Evolutionary conservation across 371 early-diverging fungal species (phyloP).

Genomic region (Zancudomyces culisetae): DNA sequence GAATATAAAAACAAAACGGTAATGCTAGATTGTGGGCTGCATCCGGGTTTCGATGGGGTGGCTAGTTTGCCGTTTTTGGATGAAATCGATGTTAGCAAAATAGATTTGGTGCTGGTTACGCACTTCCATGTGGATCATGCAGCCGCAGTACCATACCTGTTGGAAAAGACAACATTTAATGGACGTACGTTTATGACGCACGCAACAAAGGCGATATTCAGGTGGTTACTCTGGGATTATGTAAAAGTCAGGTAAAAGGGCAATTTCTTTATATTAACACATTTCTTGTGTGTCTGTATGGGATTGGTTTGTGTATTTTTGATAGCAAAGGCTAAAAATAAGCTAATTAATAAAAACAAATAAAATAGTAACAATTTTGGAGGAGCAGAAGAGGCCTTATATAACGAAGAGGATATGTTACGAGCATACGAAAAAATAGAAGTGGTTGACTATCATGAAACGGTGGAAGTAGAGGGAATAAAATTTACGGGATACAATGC

Average conservation of each 20-base stretch:
- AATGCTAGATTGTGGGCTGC: conserved; percentile 98
- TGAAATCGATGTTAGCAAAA: conserved; percentile 79
- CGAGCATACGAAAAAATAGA: conserved; percentile 89
- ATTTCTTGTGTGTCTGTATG: too few relatives aligned
- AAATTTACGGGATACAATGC: conserved; percentile 96
- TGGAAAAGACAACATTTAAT: conserved; percentile 92
- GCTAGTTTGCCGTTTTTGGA: conserved; percentile 97
- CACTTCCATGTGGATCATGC: conserved; percentile 99
- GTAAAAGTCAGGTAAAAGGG: conserved; percentile 81
- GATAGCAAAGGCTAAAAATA: neutral
- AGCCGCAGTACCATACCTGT: conserved; percentile 97
- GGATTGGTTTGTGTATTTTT: too few relatives aligned
- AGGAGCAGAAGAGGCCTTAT: conserved; percentile 67
- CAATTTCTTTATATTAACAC: too few relatives aligned
- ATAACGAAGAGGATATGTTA: conserved; percentile 86
- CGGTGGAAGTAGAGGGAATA: conserved; percentile 89
- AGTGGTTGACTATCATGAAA: conserved; percentile 96
- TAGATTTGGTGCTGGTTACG: conserved; percentile 91
- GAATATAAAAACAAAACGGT: conserved; percentile 93
- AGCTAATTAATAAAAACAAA: neutral
- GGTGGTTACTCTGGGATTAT: conserved; percentile 96
- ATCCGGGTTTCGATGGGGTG: conserved; percentile 95
- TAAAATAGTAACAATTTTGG: conserved; percentile 32
- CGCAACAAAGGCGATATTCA: conserved; percentile 98
- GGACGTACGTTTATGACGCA: conserved; percentile 99